Evolutionary conservation across 164 flowering plant species (phyloP).

Genomic region (Dillenia turbinata): DNA sequence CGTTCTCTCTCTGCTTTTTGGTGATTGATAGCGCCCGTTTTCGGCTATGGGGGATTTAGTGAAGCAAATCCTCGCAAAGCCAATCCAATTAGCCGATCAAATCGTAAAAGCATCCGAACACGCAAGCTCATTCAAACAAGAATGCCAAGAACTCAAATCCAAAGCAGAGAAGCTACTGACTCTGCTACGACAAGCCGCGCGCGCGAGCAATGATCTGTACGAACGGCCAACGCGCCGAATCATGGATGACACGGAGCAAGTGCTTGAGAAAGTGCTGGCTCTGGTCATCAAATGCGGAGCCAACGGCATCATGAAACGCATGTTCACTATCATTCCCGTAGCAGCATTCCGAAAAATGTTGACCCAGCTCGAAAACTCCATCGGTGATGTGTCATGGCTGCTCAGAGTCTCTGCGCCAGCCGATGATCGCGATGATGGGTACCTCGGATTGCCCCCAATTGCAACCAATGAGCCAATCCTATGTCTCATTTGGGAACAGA

Average conservation of each 20-base stretch:
- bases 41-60: slow-evolving; percentile 61
- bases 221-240: slow-evolving; percentile 86
- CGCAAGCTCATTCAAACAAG: slow-evolving; percentile 43
- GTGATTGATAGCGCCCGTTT: no score
- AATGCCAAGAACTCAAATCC: slow-evolving; percentile 61
- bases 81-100: slow-evolving; percentile 71
- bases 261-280: slow-evolving; percentile 60
- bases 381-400: slow-evolving; percentile 87
- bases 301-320: slow-evolving; percentile 47
- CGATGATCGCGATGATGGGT: slow-evolving; percentile 54
- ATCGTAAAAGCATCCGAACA: slow-evolving; percentile 57
- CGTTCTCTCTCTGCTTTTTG: no score
- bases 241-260: slow-evolving; percentile 77
- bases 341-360: slow-evolving; percentile 63
- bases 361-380: slow-evolving; percentile 70
- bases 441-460: slow-evolving; percentile 82
- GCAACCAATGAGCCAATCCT: slow-evolving; percentile 87
- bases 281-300: slow-evolving; percentile 68
- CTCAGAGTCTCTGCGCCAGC: slow-evolving; percentile 67
- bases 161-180: slow-evolving; percentile 65
- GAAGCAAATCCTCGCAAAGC: slow-evolving; percentile 59
- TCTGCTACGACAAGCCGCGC: slow-evolving; percentile 79
- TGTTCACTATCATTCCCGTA: slow-evolving; percentile 78
- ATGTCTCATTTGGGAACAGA: slow-evolving; percentile 85
- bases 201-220: slow-evolving; percentile 65